Evolutionary conservation across 257 asterid species (phyloP).

Genomic region (Solanum pimpinellifolium): DNA sequence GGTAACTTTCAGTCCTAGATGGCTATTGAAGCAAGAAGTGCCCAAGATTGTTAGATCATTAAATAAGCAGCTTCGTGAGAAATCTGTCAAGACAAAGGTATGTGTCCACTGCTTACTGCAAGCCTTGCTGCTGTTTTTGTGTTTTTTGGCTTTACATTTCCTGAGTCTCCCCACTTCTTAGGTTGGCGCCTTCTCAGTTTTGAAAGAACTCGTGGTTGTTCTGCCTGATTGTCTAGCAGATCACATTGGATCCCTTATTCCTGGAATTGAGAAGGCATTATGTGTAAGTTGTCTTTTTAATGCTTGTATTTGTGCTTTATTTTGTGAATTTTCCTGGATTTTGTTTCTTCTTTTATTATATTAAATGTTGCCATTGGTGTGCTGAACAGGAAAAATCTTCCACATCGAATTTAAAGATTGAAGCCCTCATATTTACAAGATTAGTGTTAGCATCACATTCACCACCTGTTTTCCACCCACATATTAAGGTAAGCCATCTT

Average conservation of each 20-base stretch:
- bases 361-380: conserved; percentile 2
- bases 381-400: conserved; percentile 84
- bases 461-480: conserved; percentile 90
- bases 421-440: conserved; percentile 95
- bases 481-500: conserved; percentile 59
- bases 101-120: neutral
- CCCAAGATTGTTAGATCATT: conserved; percentile 91
- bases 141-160: neutral
- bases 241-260: conserved; percentile 91
- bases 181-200: conserved; percentile 97
- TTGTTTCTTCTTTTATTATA: neutral
- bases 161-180: conserved; percentile 16
- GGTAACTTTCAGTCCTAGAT: conserved; percentile 59
- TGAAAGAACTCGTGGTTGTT: conserved; percentile 87
- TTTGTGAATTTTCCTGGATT: neutral
- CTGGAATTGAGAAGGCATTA: conserved; percentile 93
- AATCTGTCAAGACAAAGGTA: conserved; percentile 96
- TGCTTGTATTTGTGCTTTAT: neutral
- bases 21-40: conserved; percentile 91
- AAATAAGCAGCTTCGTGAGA: conserved; percentile 87
- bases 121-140: neutral
- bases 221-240: conserved; percentile 99
- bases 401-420: conserved; percentile 92
- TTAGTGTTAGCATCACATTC: conserved; percentile 83
- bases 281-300: conserved; percentile 46